Evolutionary conservation across 2,329 filamentous ascomycete genomes (phyloP), one percentile per base, ranked within the genome.

Genomic region (Aspergillus eucalypticola): DNA sequence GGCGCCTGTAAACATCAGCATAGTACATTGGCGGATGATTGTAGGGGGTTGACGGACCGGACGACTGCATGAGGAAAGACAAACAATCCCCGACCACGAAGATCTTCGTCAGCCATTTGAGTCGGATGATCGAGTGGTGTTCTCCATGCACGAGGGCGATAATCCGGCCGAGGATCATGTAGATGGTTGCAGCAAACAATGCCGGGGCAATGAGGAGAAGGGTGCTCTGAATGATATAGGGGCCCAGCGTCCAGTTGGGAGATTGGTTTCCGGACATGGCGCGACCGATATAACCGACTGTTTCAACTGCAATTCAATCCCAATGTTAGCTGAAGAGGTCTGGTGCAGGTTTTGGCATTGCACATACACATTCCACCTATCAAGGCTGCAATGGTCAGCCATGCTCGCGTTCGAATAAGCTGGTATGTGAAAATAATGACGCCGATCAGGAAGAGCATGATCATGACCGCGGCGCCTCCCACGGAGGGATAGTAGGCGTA

Each of bases 61-160:
- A 66, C 10, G 56, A 71, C 62, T 83, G 81, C 25, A 82, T 71
- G 41, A 81, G 49, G 66, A 83, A 83, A 2, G 75, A 78, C 21
- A 82, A 64, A 8, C 82, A 72, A 61, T 83, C 81, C 49, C 81
- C 79, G 5, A 67, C 63, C 46, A 83, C 81, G 62, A 82, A 83
- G 3, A 78, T 77, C 21, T 78, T 77, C 0, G 81, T 83, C 29
- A 82, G 70, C 72, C 75, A 81, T 5, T 70, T 71, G 2, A 76
- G 70, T 4, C 75, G 75, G 53, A 82, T 77, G 72, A 80, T 73
- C 3, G 79, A 71, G 2, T 71, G 71, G 10, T 75, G 67, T 52
- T 81, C 79, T 23, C 71, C 76, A 3, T 79, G 69, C 3, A 77
- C 67, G 42, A 74, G 64, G 5, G 70, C 67, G 11, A 81, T 76